Evolutionary conservation across 2,329 filamentous ascomycete genomes (phyloP), one percentile per base, ranked within the genome.

Genomic region (Ascochyta pisi): DNA sequence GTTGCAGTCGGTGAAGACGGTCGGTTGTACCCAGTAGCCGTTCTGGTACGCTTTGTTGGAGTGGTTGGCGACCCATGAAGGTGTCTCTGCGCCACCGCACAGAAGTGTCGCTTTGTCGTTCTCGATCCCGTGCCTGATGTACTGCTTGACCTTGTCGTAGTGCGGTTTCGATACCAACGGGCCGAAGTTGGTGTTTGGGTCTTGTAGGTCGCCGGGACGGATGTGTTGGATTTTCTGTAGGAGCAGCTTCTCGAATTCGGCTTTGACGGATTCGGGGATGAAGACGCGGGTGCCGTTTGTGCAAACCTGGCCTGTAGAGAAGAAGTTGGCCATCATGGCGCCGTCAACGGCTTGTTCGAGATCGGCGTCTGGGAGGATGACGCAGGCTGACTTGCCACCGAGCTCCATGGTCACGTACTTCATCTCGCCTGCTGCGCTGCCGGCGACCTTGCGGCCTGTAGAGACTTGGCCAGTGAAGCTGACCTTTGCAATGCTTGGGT

Each of bases 271-370:
- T 31, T 82, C 78, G 0, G 89, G 91, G 3, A 96, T 83, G 73
- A 96, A 96, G 31, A 96, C 92, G 10, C 92, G 84, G 1, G 92
- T 96, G 45, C 92, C 92, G 73, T 96, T 96, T 46, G 92, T 96
- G 83, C 92, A 96, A 46, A 96, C 92, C 76, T 96, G 92, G 27
- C 92, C 92, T 0, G 90, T 90, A 63, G 89, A 92, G 82, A 90
- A 96, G 79, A 96, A 96, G 76, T 96, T 96, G 66, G 92, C 92
- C 82, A 96, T 91, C 89, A 96, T 93, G 61, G 91, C 92, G 27
- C 91, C 89, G 68, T 96, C 89, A 31, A 91, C 92, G n/a, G 92
- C 92, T 67, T 86, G 85, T 41, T 91, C 87, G 19, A 94, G 76
- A 47, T 91, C 86, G 15, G 89, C 90, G 68, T 96, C 92, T 1